These are phyloP conservation scores for Boletus sensibilis DNA, from an alignment of 768 basidiomycete species.

Conservation along the genomic window DNA sequence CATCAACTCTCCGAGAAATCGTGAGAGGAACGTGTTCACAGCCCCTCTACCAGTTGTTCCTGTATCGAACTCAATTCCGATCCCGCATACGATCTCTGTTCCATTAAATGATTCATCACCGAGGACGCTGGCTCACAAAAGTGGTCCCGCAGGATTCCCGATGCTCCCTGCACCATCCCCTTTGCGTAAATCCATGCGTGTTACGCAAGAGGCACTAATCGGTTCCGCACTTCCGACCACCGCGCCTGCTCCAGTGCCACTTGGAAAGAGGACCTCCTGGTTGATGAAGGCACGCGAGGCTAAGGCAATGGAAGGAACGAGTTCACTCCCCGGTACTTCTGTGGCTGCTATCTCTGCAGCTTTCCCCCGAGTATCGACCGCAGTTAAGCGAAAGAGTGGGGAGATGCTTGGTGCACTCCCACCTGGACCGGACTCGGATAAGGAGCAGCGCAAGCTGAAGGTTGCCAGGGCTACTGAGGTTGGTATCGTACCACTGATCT, in stretches of 20 bases:
- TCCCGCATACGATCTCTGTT: constrained; percentile 26
- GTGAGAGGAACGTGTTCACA: constrained; percentile 24
- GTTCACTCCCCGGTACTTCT: constrained; percentile 28
- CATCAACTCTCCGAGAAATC: constrained; percentile 2
- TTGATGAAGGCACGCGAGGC: constrained; percentile 73
- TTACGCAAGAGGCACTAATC: constrained; percentile 44
- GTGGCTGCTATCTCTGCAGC: neutral
- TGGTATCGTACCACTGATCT: constrained; percentile 30
- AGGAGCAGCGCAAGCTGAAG: constrained; percentile 49
- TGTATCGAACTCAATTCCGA: constrained; percentile 6
- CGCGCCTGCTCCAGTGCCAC: constrained; percentile 37
- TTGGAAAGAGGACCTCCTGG: constrained; percentile 78
- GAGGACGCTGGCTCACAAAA: constrained; percentile 36
- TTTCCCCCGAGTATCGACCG: constrained; percentile 23
- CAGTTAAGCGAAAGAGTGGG: constrained; percentile 66
- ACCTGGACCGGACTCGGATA: constrained; percentile 27
- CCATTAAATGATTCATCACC: constrained; percentile 38
- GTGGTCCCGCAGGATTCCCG: constrained; percentile 49
- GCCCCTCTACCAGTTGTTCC: constrained; percentile 22
- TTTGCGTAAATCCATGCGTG: constrained; percentile 64
- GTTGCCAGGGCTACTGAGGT: constrained; percentile 43
- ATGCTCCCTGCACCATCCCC: constrained; percentile 68
- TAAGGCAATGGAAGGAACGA: constrained; percentile 57
- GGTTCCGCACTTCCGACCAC: constrained; percentile 35
- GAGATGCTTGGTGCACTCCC: constrained; percentile 37